Base-by-base conservation (phyloP, 1,284 basidiomycete species). In the Ustilago vetiveriae region DNA sequence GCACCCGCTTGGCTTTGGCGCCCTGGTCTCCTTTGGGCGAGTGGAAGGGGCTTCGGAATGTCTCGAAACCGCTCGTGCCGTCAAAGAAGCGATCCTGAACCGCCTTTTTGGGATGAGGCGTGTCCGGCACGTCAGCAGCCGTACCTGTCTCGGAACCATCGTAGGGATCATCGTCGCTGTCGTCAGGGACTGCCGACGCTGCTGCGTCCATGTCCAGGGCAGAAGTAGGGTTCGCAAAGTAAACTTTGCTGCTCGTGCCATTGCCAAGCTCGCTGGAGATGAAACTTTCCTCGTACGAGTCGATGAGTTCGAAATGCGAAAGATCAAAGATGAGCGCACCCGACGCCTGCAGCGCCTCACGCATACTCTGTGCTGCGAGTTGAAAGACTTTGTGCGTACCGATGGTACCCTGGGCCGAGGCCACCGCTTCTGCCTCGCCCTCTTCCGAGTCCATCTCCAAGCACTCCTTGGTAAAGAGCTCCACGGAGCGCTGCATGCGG, bases 401-500 rank as follows among this genome's bases (percentile, higher is more conserved):
- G 11, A 47, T 40, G 19, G 47, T 50, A 24, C 54, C 69, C 27
- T 62, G 49, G 3, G 58, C 43, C 3, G 57, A 50, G 22, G 72
- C 48, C 6, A 54, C 38, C 4, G 53, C 37, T 9, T 52, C 62
- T 3, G 45, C 21, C 23, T 75, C 66, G 54, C 51, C 53, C 19
- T 75, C 76, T 30, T 74, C 73, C 4, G 81, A 88, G 78, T 96
- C 92, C 73, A 94, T 91, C 81, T 96, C 94, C 36, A 97, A 86
- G 76, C 93, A 95, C 82, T 97, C 92, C 43, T 94, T 88, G 45
- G 92, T 94, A 79, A 97, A 97, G 72, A 91, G 88, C 82, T 96
- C 94, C 91, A 96, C 96, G 36, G 93, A 94, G 46, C 85, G 91
- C 80, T 97, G 93, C 52, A 97, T 96, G 43, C 90, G 88, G 78